Base-by-base conservation (phyloP, 495 filamentous ascomycete species). In the Hypomontagnella monticulosa region DNA sequence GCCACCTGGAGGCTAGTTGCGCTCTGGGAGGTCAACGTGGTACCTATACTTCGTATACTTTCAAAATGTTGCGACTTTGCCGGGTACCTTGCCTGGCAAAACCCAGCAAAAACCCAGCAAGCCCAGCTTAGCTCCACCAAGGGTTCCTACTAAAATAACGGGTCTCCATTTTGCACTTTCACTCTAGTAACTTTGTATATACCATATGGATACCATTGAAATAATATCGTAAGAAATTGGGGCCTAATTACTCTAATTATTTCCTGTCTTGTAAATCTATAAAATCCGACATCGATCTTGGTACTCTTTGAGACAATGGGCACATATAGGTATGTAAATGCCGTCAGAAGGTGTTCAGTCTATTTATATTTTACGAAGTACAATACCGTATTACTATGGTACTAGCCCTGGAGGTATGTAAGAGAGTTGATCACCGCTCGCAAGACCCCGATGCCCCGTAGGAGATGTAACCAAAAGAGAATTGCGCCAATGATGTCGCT, bases 311-410 rank as follows among this genome's bases (percentile, higher is more conserved):
- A 10, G 12, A 34, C 9, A 46, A 1, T 8, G 15, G 18, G 3
- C 15, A 50, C 18, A 7, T 33, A 15, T 1, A 50, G 34, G 11
- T 1, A 50, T 18, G 34, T 11, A 16, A 32, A 32, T 27, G 18
- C 12, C 47, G 7, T 50, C 15, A 34, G 7, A 50, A 11, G 32
- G 4, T 18, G 34, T 30, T 48, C 8, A 40, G 61, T 60, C 62
- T 66, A 66, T 66, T 61, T 61, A 66, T 66, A 61, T 60, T 60
- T 57, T 57, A 46, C 44, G 36, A 53, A 63, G 59, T 54, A 54
- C 49, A 3, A 27, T 27, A n/a, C 23, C 23, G 6, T 27, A 27
- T 27, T 27, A 2, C 23, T 27, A 6, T 27, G 23, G 23, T 27
- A 3, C 23, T 27, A 27, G n/a, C 23, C 23, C 6, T 3, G 3